These are phyloP conservation scores for rapeseed (Brassica napus) DNA, from an alignment of 345 rosid genomes.

Conservation along the genomic window DNA sequence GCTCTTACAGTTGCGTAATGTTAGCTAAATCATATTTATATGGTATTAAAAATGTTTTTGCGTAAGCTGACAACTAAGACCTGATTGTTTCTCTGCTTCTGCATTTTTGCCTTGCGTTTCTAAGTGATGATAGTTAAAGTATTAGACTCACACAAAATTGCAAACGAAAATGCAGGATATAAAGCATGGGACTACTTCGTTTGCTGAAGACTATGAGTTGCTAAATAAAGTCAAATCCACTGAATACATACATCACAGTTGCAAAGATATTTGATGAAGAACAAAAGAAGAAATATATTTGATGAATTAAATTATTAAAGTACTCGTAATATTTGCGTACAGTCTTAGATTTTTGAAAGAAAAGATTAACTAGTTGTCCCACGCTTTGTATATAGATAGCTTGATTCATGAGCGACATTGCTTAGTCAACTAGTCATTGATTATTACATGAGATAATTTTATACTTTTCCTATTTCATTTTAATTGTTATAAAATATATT, in stretches of 20 bases:
- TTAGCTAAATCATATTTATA: not conserved
- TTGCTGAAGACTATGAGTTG: not conserved
- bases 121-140: not conserved
- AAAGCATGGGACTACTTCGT: not conserved
- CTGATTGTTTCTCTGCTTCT: not conserved
- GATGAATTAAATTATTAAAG: not conserved
- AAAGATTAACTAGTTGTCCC: not conserved
- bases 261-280: not conserved
- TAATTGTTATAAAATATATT: no score
- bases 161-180: not conserved
- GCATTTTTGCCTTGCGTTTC: not conserved
- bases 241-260: not conserved
- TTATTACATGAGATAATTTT: not conserved
- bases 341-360: not conserved
- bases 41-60: not conserved
- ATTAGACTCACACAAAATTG: not conserved
- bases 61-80: not conserved
- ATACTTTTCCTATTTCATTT: no score
- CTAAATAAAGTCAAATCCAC: not conserved
- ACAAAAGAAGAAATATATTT: not conserved
- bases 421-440: not conserved
- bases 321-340: not conserved
- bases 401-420: not conserved
- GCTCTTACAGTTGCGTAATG: not conserved
- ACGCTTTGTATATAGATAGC: slow-evolving; percentile 9